Base-by-base conservation (phyloP, 1,139 yeast genomes). In the Zygosaccharomyces pseudobailii region DNA sequence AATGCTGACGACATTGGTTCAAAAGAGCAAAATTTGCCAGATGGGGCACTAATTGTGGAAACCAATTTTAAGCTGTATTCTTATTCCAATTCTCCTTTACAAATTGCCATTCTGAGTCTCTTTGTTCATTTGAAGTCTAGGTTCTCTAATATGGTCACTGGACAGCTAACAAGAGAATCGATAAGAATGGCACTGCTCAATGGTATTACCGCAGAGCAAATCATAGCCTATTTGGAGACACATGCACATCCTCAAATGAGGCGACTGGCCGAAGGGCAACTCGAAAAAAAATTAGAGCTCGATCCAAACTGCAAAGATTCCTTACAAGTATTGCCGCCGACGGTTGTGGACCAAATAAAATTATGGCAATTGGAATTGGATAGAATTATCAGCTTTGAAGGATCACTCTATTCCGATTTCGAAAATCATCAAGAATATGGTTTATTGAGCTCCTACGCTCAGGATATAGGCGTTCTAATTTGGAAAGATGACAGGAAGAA, bases 341-440 rank as follows among this genome's bases (percentile, higher is more conserved):
- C 96, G 0, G 96, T 92, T 6, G 89, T 88, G 1, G 99, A 92
- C 68, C 99, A 92, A 65, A 87, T 92, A 56, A 84, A 83, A 62
- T 73, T 92, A 47, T 92, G 99, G 99, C 98, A 92, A 69, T 73
- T 92, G 53, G 99, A 92, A 63, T 71, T 90, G 71, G 98, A 92
- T 65, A 78, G 99, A 68, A 87, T 92, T 53, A 84, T 86, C 59
- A 81, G 95, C 0, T 87, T 82, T 47, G 89, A 84, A 35, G 99
- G 99, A 0, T 90, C 84, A 54, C 68, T 92, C 44, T 92, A 87
- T 68, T 84, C 88, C 47, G 97, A 90, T 60, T 92, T 92, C 65
- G 74, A 83, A 23, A 84, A 76, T 53, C 85, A 79, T 49, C 79
- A 80, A 53, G 98, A 94, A 63, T 92, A 79, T 63, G 87, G 84